These are phyloP conservation scores for Sugiyamaella novakii DNA, from an alignment of 1,139 yeast species.

Conservation along the genomic window DNA sequence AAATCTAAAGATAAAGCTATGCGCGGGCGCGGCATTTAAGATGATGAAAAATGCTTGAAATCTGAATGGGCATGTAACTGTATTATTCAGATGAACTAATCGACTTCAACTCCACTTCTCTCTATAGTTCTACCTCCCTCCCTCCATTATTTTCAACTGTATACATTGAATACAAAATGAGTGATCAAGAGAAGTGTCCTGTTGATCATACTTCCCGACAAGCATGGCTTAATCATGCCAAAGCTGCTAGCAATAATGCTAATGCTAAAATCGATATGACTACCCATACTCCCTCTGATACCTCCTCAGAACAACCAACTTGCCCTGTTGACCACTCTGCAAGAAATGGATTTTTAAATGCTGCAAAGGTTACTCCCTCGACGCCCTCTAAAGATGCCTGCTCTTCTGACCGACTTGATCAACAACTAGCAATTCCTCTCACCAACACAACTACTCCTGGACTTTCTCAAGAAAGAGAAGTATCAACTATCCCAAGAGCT, in stretches of 20 bases:
- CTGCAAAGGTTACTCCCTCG: conserved; percentile 26
- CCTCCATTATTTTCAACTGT: too few relatives aligned
- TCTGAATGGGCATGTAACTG: neutral
- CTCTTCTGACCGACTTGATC: conserved; percentile 38
- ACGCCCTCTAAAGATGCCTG: conserved; percentile 28
- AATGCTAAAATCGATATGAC: neutral
- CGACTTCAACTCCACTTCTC: too few relatives aligned
- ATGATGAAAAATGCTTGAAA: neutral
- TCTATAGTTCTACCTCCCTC: neutral
- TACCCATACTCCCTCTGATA: conserved; percentile 42
- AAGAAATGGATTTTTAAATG: conserved; percentile 50
- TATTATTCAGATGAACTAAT: too few relatives aligned
- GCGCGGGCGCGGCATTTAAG: conserved; percentile 4
- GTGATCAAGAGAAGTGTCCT: conserved; percentile 36
- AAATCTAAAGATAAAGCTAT: neutral
- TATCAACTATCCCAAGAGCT: conserved; percentile 85
- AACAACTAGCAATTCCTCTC: conserved; percentile 40
- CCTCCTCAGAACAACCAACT: conserved; percentile 32
- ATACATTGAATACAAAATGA: too few relatives aligned
- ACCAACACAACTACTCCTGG: conserved; percentile 28
- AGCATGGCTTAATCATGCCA: conserved; percentile 32
- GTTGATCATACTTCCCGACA: conserved; percentile 40
- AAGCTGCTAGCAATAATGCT: conserved; percentile 11
- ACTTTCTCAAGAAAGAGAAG: conserved; percentile 58
- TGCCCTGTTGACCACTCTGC: conserved; percentile 74